phyloP scores from a whole-genome alignment of 2,329 filamentous ascomycete genomes.

The Cladorrhinum sp. region DNA sequence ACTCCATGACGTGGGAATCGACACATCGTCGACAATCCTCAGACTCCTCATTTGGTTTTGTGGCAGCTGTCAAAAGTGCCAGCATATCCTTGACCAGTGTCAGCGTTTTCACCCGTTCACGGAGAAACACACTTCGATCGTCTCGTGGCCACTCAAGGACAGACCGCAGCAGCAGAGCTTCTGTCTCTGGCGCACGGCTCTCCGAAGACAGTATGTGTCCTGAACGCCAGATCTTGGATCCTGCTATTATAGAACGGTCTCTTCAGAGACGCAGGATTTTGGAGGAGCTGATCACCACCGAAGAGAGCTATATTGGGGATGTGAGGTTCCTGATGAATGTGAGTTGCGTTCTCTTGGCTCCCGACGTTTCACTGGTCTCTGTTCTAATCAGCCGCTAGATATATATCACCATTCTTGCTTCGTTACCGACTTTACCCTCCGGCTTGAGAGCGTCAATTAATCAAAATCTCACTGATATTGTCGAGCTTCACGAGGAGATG shows the following conservation, averaged over 20 bases:
- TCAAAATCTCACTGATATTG: conserved; percentile 73
- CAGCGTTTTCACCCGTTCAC: conserved; percentile 64
- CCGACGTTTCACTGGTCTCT: not conserved
- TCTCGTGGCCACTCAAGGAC: conserved; percentile 56
- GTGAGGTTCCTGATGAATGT: conserved; percentile 84
- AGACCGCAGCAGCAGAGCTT: conserved; percentile 61
- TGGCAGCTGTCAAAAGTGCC: conserved; percentile 77
- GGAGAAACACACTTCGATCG: conserved; percentile 49
- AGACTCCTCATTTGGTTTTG: conserved; percentile 72
- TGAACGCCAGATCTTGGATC: conserved; percentile 60
- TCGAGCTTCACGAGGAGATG: conserved; percentile 79
- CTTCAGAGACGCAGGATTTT: conserved; percentile 74
- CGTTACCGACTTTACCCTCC: conserved; percentile 62
- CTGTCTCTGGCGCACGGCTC: conserved; percentile 55
- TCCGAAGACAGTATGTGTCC: conserved; percentile 64
- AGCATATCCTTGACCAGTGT: conserved; percentile 72
- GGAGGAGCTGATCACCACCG: conserved; percentile 80
- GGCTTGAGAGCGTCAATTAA: conserved; percentile 71
- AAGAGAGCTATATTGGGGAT: conserved; percentile 85
- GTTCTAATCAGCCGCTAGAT: conserved; percentile 48
- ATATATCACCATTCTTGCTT: conserved; percentile 71
- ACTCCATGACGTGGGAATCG: conserved; percentile 22
- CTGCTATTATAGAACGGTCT: conserved; percentile 67
- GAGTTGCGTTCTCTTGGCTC: conserved; percentile 50
- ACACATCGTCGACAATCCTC: conserved; percentile 56